Base-by-base conservation (phyloP, 164 flowering plant species). In the Magnolia kwangsiensis region DNA sequence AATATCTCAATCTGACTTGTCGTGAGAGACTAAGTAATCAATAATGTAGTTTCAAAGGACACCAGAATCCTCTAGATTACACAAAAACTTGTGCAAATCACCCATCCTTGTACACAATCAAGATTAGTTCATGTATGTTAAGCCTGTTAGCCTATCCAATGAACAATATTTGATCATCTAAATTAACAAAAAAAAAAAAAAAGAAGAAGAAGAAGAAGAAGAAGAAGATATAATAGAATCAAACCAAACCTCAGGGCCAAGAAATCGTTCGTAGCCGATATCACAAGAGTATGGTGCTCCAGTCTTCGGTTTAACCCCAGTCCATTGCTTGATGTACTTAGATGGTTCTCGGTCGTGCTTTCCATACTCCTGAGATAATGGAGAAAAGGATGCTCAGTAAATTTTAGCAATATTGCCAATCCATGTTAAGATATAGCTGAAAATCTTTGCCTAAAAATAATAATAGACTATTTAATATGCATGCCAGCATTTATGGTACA, bases 241-340 rank as follows among this genome's bases (percentile, higher is more conserved):
- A 79, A 59, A 70, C 76, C 90, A 71, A 82, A 96, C 99, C 99
- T 96, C 98, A 58, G 99, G 99, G 74, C 99, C 99, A 76, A 96
- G 93, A 86, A 96, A 96, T 29, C 98, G 90, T 83, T 96, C 99
- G 74, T 94, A 96, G 79, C 99, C 99, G 76, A 96, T 72, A 79
- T 96, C 99, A 83, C 98, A 94, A 45, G 98, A 83, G 81, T 93
- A 96, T 80, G 99, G 97, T 68, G 98, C 99, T 76, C 99, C 98
- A 18, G 99, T 94, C 87, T 92, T 96, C 74, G 99, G 98, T 85
- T 94, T 96, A 72, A 88, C 88, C 66, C 98, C 99, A 84, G 86
- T 89, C 98, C 98, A 96, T 69, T 90, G 98, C 89, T 96, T 96
- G 51, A 94, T 84, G 81, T 92, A 94, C 82, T 92, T 96, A 7